Evolutionary conservation across 345 rosid genomes (phyloP), one percentile per base, ranked within the genome.

Genomic region (Citrus trifoliata): DNA sequence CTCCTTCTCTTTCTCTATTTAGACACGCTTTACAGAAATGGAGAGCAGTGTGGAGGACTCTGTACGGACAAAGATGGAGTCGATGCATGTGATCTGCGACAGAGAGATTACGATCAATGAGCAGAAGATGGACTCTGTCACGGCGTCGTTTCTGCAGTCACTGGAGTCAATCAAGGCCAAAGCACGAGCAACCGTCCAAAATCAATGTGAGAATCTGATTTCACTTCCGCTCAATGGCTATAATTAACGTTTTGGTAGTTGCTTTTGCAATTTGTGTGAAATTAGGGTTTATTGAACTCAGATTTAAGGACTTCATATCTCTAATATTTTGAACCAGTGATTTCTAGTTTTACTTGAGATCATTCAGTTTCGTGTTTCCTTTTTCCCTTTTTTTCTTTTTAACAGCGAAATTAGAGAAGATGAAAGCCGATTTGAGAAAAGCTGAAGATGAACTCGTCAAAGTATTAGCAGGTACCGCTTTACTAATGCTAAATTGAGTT

Each of bases 391-490:
- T 40, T 56, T 80, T 42, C 67, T 76, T 42, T 2, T 40, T 48
- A 24, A 30, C 85, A 96, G 98, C 73, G 88, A 84, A 83, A 78
- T 62, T 91, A 27, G 82, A 74, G 66, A 88, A 87, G 80, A 1
- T 90, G 84, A 93, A 93, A 87, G 74, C 86, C 66, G 62, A 85
- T 46, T 85, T 93, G 83, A 86, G 91, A 86, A 95, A 90, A 77
- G 95, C 92, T n/a, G 98, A 96, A 78, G 90, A 85, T 79, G 93
- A 89, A 38, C 87, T 91, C 67, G 99, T 94, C 70, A 89, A 86
- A 85, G 91, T 89, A 38, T 80, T 96, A 69, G 87, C 93, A 86
- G 97, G 98, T 92, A 73, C 73, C 76, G 63, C 22, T 35, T 13
- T 42, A 35, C 13, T 58, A 4, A 37, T 61, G 37, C 59, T 42